Conservation (phyloP, 2,329 filamentous ascomycete genomes). For the Colletotrichum sp. region DNA sequence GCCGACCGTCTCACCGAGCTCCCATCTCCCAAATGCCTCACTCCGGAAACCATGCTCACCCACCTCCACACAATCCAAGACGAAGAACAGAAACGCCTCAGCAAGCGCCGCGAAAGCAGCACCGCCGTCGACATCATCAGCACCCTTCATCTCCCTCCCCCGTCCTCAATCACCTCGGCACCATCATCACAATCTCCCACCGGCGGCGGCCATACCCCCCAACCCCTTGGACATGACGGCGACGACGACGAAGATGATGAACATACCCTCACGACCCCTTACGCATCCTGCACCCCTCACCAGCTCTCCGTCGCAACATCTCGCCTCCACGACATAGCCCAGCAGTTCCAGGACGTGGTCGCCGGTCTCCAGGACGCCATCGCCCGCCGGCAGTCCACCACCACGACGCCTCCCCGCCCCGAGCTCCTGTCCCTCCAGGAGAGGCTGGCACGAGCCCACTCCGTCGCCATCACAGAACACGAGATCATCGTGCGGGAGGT, state of each 20-base stretch:
- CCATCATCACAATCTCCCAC: neutral
- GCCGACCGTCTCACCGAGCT: neutral
- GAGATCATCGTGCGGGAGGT: neutral
- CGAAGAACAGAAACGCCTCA: neutral
- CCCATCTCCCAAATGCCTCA: neutral
- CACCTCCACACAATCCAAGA: neutral
- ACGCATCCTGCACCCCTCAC: neutral
- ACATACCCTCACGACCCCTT: neutral
- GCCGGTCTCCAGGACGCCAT: conserved; percentile 32
- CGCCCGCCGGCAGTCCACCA: neutral
- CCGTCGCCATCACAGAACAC: neutral
- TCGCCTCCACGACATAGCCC: neutral
- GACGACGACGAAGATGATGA: neutral
- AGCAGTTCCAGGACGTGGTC: conserved; percentile 38
- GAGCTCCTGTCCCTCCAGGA: neutral
- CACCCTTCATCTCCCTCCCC: neutral
- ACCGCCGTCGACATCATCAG: neutral
- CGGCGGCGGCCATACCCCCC: neutral
- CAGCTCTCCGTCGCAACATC: neutral
- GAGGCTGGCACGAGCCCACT: neutral
- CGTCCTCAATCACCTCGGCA: neutral
- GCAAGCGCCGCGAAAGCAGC: neutral
- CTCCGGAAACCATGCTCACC: neutral
- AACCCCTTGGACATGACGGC: neutral
- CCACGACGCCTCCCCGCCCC: neutral